phyloP scores from a whole-genome alignment of 352 stramenopile species.

The Pilasporangium apinafurcum region DNA sequence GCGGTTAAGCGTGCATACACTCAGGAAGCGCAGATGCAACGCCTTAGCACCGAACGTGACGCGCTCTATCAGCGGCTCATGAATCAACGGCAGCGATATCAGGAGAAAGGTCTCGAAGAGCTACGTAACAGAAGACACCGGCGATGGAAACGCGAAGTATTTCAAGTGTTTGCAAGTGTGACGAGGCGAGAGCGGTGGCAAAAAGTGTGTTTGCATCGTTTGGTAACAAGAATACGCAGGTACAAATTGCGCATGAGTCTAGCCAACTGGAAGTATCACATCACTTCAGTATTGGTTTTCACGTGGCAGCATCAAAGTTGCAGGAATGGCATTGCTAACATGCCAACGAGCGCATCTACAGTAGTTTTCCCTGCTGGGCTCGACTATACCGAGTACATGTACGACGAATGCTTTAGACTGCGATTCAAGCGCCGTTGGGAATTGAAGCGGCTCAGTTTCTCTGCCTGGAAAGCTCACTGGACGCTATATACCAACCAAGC shows the following conservation, averaged over 20 bases:
- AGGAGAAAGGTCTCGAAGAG: conserved; percentile 9
- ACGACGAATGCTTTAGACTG: conserved; percentile 8
- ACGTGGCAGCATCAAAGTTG: no score
- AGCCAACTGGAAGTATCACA: no score
- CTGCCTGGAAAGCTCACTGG: conserved; percentile 21
- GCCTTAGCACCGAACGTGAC: conserved; percentile 15
- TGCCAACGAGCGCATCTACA: not conserved
- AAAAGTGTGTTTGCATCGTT: not conserved
- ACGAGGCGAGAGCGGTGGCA: not conserved
- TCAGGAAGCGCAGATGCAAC: conserved; percentile 21
- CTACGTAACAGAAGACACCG: conserved; percentile 12
- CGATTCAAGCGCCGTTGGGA: conserved; percentile 4
- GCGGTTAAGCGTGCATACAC: conserved; percentile 31
- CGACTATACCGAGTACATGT: conserved; percentile 9
- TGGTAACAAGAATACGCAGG: no score
- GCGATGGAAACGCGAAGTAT: conserved; percentile 11
- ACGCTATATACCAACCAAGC: conserved; percentile 7
- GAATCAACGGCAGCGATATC: conserved; percentile 13
- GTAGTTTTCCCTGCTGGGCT: no score
- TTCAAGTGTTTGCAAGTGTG: conserved; percentile 8
- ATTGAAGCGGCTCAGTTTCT: conserved; percentile 12
- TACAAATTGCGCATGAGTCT: no score
- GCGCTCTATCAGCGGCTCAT: conserved; percentile 11
- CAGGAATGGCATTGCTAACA: no score
- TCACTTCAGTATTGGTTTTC: no score